Evolutionary conservation across 805 yeast species (phyloP), one percentile per base, ranked within the genome.

Genomic region (Suhomyces prunicola): DNA sequence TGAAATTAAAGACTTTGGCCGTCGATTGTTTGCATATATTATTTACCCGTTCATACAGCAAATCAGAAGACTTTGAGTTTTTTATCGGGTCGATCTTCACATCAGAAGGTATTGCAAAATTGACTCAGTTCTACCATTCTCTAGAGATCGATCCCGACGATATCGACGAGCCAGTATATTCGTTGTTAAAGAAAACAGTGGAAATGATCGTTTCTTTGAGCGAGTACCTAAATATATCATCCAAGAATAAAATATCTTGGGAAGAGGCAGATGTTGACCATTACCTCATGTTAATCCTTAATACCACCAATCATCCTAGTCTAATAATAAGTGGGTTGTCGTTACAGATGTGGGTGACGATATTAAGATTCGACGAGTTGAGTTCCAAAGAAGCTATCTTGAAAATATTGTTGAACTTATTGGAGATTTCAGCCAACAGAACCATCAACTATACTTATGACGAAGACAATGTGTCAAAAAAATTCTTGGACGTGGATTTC

Each of bases 301-400:
- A 85, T 46, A 90, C 97, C 1, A 88, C 97, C 0, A 81, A 78
- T 61, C 94, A 90, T 64, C 88, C 90, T 24, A 88, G 96, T 61
- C 77, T 94, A 52, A 86, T 93, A n/a, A 86, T 93, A 2, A 87
- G 96, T 48, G 97, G 97, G 0, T 77, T 94, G 15, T 88, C 97
- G 0, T 71, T 94, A 50, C 97, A 91, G 66, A 87, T 94, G 73
- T 96, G 99, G 99, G 90, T 96, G 55, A 83, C 93, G 2, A 83
- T 93, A 59, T 72, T 96, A 49, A 80, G 99, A 61, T 82, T 86
- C 53, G 97, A 91, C 59, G 89, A 86, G 54, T 74, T 88, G 46
- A 77, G 86, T 54, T 82, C 83, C 10, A 80, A 78, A 57, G 74
- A 77, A 5, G 80, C 82, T 44, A 83, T 87, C 42, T 77, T 78